Evolutionary conservation across 768 basidiomycete genomes (phyloP).

Genomic region (Gyrodon lividus): DNA sequence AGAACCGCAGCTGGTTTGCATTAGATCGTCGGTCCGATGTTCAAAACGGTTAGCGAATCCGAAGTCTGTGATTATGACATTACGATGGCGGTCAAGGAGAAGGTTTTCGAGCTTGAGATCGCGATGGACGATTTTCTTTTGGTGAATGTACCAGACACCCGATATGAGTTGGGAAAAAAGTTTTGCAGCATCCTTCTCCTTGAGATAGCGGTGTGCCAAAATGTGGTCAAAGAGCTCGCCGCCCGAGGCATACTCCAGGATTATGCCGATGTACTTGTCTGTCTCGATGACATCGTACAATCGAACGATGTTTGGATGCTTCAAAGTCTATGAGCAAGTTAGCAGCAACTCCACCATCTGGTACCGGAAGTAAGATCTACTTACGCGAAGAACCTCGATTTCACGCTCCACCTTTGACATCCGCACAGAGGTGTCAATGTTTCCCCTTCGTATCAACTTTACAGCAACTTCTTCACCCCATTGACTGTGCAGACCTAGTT

Average conservation of each 20-base stretch:
- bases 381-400: slow-evolving; percentile 92
- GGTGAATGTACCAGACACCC: slow-evolving; percentile 98
- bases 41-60: slow-evolving; percentile 99
- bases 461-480: slow-evolving; percentile 99
- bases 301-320: slow-evolving; percentile 97
- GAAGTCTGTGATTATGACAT: slow-evolving; percentile 99
- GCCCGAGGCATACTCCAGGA: slow-evolving; percentile 96
- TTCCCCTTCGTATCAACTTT: slow-evolving; percentile 92
- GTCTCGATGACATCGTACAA: slow-evolving; percentile 99
- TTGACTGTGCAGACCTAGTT: slow-evolving; percentile 89
- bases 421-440: slow-evolving; percentile 79
- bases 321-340: slow-evolving; percentile 63
- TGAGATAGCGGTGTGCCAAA: slow-evolving; percentile 93
- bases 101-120: slow-evolving; percentile 99
- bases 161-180: slow-evolving; percentile 98
- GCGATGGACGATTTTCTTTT: slow-evolving; percentile 98
- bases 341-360: slow-evolving; percentile 1
- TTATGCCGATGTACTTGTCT: slow-evolving; percentile 99
- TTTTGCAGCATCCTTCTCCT: slow-evolving; percentile 90
- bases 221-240: slow-evolving; percentile 99
- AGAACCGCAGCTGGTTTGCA: slow-evolving; percentile 97
- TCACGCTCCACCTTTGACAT: slow-evolving; percentile 97
- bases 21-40: slow-evolving; percentile 88
- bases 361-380: slow-evolving; percentile 27
- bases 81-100: slow-evolving; percentile 93